phyloP scores from a whole-genome alignment of 2,329 filamentous ascomycete species.

The Alternaria gaisen region DNA sequence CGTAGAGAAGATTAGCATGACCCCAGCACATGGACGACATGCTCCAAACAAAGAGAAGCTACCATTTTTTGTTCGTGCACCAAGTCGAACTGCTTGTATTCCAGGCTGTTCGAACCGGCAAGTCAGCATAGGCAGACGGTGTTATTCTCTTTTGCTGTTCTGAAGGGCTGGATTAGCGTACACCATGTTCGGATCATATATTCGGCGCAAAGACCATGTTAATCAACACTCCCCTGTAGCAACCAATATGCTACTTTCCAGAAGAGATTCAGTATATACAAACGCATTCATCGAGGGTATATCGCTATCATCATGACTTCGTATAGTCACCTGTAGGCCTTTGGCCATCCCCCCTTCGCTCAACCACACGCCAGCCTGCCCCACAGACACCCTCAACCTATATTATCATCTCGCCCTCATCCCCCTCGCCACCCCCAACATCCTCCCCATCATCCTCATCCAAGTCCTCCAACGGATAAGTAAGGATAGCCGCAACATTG shows the following conservation, averaged over 20 bases:
- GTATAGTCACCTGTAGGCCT: neutral
- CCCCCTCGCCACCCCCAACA: constrained; percentile 21
- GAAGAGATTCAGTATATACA: fast-evolving
- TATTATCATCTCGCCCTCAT: constrained; percentile 40
- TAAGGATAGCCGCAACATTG: constrained; percentile 87
- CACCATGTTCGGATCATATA: fast-evolving
- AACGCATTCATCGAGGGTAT: neutral
- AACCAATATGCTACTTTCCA: too few species aligned
- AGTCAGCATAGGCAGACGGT: too few species aligned
- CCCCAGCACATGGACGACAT: constrained; percentile 63
- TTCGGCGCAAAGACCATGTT: too few species aligned
- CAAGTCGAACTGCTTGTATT: too few species aligned
- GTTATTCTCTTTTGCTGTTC: too few species aligned
- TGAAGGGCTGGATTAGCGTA: fast-evolving
- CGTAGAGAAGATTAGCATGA: constrained; percentile 57
- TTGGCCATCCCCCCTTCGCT: neutral
- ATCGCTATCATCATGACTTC: neutral
- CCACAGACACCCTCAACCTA: constrained; percentile 7
- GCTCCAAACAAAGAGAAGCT: too few species aligned
- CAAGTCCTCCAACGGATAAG: constrained; percentile 84
- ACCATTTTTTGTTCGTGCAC: too few species aligned
- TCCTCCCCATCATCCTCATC: constrained; percentile 66
- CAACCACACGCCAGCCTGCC: fast-evolving
- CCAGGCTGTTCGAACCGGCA: too few species aligned
- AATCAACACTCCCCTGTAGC: too few species aligned